A percentile compares a stretch with the other conserved stretches of the same genome.
phyloP scores from a whole-genome alignment of 371 early-diverging fungal species.

The Batkoa obscura region DNA sequence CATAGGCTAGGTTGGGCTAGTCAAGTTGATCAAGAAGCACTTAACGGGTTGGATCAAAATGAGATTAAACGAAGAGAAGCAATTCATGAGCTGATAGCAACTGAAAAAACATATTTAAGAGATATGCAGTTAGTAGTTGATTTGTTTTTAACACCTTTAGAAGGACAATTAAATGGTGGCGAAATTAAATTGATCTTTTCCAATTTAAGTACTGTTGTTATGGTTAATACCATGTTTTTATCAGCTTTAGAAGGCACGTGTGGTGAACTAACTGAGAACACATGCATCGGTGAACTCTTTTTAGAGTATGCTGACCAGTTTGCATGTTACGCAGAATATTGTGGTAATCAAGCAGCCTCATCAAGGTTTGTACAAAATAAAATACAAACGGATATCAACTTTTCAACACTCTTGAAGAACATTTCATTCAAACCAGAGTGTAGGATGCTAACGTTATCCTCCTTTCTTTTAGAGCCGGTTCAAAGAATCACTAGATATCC shows the following conservation, averaged over 20 bases:
- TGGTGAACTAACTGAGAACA: constrained; percentile 24
- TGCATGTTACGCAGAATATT: constrained; percentile 38
- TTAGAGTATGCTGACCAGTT: constrained; percentile 32
- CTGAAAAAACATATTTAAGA: constrained; percentile 62
- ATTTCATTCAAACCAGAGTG: constrained; percentile 25
- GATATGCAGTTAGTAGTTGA: constrained; percentile 67
- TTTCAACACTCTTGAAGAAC: constrained; percentile 12
- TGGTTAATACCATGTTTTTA: constrained; percentile 45
- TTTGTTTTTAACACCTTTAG: constrained; percentile 29
- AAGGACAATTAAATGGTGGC: constrained; percentile 6
- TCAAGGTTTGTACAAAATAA: constrained; percentile 32
- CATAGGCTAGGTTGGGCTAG: neutral
- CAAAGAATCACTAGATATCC: constrained; percentile 89
- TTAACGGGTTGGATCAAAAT: neutral
- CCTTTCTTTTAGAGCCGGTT: constrained; percentile 77
- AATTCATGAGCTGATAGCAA: constrained; percentile 67
- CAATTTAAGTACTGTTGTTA: constrained; percentile 48
- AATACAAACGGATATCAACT: too few relatives aligned
- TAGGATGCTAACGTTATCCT: constrained; percentile 58
- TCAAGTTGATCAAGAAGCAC: neutral
- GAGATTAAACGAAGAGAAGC: constrained; percentile 75
- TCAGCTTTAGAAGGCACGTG: constrained; percentile 44
- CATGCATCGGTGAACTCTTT: constrained; percentile 38
- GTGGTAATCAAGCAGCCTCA: constrained; percentile 41
- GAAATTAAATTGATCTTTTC: constrained; percentile 19